Evolutionary conservation across 768 basidiomycete species (phyloP).

Genomic region (Lentinula aciculospora): DNA sequence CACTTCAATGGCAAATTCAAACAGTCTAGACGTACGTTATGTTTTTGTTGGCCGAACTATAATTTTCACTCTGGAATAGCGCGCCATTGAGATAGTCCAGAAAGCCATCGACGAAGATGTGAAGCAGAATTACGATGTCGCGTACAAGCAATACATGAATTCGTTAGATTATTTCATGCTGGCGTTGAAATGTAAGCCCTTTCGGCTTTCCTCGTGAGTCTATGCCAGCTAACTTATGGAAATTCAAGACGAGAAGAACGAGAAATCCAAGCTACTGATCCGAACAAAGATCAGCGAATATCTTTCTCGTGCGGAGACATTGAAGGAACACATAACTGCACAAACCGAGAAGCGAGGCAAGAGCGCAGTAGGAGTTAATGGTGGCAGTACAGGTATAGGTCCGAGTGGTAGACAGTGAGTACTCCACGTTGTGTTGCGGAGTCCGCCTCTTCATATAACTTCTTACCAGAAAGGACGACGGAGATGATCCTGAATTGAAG

Average conservation of each 20-base stretch:
- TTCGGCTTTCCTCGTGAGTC: neutral
- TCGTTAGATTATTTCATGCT: constrained; percentile 98
- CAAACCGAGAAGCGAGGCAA: constrained; percentile 61
- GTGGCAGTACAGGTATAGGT: constrained; percentile 28
- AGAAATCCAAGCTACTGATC: constrained; percentile 83
- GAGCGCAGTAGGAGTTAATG: constrained; percentile 39
- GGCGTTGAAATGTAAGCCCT: constrained; percentile 77
- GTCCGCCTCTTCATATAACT: neutral
- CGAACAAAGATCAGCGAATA: constrained; percentile 88
- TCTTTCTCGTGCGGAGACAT: constrained; percentile 82
- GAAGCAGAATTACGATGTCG: constrained; percentile 90
- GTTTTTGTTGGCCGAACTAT: neutral
- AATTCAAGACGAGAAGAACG: constrained; percentile 83
- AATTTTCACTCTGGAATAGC: constrained; percentile 27
- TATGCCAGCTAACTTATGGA: neutral
- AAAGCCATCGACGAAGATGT: constrained; percentile 89
- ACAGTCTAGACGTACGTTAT: constrained; percentile 41
- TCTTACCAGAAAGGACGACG: constrained; percentile 32
- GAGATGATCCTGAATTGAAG: constrained; percentile 83
- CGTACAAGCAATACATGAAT: constrained; percentile 94
- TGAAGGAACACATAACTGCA: constrained; percentile 75
- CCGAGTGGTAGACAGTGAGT: constrained; percentile 41
- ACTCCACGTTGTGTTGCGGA: neutral
- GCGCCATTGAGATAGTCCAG: constrained; percentile 89
- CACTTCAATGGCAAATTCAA: constrained; percentile 33